Base-by-base conservation (phyloP, 2,329 filamentous ascomycete genomes). In the Fusarium palustre region DNA sequence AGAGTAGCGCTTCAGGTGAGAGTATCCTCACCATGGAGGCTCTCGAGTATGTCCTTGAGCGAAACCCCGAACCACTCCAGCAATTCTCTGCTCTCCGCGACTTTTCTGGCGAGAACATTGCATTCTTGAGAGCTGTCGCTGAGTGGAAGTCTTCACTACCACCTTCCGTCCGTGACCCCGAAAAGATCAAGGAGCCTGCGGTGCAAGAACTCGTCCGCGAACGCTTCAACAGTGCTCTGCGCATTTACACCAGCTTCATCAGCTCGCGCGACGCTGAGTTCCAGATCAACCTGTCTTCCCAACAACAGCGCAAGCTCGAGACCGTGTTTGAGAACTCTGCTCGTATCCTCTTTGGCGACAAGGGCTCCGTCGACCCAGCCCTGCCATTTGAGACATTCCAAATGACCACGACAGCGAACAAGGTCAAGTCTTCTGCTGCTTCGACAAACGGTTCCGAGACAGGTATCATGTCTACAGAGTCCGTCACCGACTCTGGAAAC, bases 71-170 rank as follows among this genome's bases (percentile, higher is more conserved):
- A 7, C 86, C 87, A 0, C 82, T 92, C 0, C 87, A 90, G 58
- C 79, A 87, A 54, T 92, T 90, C 75, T 89, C 90, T 0, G 89
- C 89, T 0, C 81, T 87, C 1, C 83, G 85, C 36, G 90, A 92
- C 70, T 91, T 92, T 74, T 91, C 89, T 0, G 90, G 89, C 16
- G 90, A 92, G 76, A 92, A 92, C 74, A 89, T 74, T 48, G 85
- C 89, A 47, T 92, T 92, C 76, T 78, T 92, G 7, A 86, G 84
- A 11, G 80, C 82, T 41, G 84, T 91, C 11, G 80, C 83, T 4
- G 82, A 84, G 59, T 80, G 79, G 79, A 78, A 78, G 66, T 69
- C 69, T 30, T 78, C 76, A 20, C 63, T 78, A 13, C 73, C 75
- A 0, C 54, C 75, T 20, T 54, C 68, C 8, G 64, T 73, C 18